A percentile compares a stretch with the other conserved stretches of the same genome.
These are phyloP conservation scores for Microdochium nivale DNA, from an alignment of 2,329 filamentous ascomycete species.

Conservation along the genomic window DNA sequence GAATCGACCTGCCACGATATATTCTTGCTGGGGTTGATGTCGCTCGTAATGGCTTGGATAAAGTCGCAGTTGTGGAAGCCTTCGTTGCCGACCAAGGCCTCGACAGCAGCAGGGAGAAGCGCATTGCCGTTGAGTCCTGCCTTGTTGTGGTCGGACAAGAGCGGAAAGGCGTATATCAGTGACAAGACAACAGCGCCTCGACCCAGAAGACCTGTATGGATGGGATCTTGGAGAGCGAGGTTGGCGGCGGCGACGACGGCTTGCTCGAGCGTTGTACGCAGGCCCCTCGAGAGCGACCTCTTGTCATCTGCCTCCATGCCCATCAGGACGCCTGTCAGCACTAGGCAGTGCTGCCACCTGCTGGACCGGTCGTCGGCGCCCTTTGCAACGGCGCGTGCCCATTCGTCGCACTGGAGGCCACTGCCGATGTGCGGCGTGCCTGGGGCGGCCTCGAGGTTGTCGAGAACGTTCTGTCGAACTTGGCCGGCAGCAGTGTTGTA, in stretches of 20 bases:
- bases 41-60: conserved; percentile 58
- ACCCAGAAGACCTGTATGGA: conserved; percentile 30
- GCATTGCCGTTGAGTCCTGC: conserved; percentile 55
- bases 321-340: conserved; percentile 69
- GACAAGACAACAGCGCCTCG: conserved; percentile 55
- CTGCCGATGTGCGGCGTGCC: conserved; percentile 24
- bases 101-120: conserved; percentile 61
- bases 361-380: conserved; percentile 50
- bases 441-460: conserved; percentile 22
- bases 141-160: conserved; percentile 54
- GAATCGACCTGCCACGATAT: conserved; percentile 59
- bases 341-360: conserved; percentile 77
- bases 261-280: conserved; percentile 61
- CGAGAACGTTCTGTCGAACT: conserved; percentile 39
- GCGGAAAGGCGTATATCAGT: conserved; percentile 68
- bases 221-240: conserved; percentile 52
- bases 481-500: conserved; percentile 59
- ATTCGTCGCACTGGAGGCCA: conserved; percentile 39
- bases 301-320: conserved; percentile 61
- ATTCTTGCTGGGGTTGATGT: conserved; percentile 50
- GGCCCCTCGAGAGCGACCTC: conserved; percentile 50
- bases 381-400: conserved; percentile 47
- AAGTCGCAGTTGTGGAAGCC: conserved; percentile 73
- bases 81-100: conserved; percentile 59
- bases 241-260: conserved; percentile 70